phyloP scores from a whole-genome alignment of 179 eudicot species.

The Beta macrorhiza region DNA sequence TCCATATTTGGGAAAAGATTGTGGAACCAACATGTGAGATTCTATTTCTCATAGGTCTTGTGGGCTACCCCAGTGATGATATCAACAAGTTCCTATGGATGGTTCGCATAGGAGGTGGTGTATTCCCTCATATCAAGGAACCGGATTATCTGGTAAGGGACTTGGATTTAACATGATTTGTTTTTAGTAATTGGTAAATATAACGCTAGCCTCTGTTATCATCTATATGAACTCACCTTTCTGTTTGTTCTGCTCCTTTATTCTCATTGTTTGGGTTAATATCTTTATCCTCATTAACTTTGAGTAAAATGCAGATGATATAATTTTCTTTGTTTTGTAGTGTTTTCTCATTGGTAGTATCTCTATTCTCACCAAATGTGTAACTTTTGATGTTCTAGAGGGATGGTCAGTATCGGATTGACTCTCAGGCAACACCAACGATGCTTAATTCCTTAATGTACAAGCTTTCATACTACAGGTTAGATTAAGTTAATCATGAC shows the following conservation, averaged over 20 bases:
- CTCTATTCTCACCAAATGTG: conserved; percentile 1
- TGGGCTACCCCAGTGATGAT: conserved; percentile 98
- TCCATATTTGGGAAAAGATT: not conserved
- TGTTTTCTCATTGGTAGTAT: not conserved
- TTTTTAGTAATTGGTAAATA: not conserved
- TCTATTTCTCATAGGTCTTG: conserved; percentile 57
- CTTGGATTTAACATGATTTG: conserved; percentile 27
- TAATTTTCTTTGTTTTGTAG: not conserved
- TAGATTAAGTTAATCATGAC: conserved; percentile 23
- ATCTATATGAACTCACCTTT: not conserved
- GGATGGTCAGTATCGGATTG: conserved; percentile 94
- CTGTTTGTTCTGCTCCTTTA: not conserved
- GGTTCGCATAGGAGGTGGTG: conserved; percentile 99
- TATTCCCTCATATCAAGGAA: conserved; percentile 94
- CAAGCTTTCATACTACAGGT: conserved; percentile 94
- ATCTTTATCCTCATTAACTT: not conserved
- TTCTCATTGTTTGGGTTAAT: not conserved
- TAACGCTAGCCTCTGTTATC: not conserved
- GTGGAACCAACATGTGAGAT: conserved; percentile 20
- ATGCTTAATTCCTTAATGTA: conserved; percentile 94
- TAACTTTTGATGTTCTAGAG: conserved; percentile 43
- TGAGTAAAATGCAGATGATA: not conserved
- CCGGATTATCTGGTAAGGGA: conserved; percentile 82
- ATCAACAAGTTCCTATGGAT: conserved; percentile 98
- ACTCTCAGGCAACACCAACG: conserved; percentile 87